Percentiles rank a stretch among this genome's conserved stretches.
Evolutionary conservation across 768 basidiomycete species (phyloP).

Genomic region (Nidula microcarpa): DNA sequence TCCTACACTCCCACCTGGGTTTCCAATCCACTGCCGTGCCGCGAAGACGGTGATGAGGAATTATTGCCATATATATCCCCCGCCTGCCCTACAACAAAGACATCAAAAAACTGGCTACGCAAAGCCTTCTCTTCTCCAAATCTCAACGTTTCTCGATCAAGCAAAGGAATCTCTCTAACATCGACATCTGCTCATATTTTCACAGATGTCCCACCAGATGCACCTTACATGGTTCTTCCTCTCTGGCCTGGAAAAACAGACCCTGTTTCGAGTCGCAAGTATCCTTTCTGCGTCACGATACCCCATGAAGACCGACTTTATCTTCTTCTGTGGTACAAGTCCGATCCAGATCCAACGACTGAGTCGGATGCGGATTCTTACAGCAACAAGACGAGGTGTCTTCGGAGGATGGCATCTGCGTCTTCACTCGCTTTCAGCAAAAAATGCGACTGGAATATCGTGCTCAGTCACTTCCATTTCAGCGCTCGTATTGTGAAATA

Average conservation of each 20-base stretch:
- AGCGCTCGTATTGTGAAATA: neutral
- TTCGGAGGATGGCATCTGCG: neutral
- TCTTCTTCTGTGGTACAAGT: neutral
- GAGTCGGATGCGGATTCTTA: neutral
- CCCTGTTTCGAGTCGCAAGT: neutral
- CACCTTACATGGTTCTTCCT: conserved; percentile 1
- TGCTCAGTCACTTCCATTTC: neutral
- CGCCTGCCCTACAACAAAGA: no score
- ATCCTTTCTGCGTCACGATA: neutral
- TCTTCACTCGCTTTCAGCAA: neutral
- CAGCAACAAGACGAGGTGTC: neutral
- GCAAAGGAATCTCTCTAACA: neutral
- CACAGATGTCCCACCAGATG: neutral
- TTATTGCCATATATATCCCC: neutral
- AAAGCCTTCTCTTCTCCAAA: neutral
- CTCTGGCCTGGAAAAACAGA: neutral
- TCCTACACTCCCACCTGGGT: neutral
- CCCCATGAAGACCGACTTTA: neutral
- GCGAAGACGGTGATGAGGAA: neutral
- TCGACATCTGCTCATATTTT: neutral
- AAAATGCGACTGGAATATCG: neutral
- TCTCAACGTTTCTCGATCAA: neutral
- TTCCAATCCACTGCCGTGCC: neutral
- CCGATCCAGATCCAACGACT: neutral
- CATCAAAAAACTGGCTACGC: neutral